phyloP scores from a whole-genome alignment of 2,329 filamentous ascomycete genomes.

The Ascochyta pisi region DNA sequence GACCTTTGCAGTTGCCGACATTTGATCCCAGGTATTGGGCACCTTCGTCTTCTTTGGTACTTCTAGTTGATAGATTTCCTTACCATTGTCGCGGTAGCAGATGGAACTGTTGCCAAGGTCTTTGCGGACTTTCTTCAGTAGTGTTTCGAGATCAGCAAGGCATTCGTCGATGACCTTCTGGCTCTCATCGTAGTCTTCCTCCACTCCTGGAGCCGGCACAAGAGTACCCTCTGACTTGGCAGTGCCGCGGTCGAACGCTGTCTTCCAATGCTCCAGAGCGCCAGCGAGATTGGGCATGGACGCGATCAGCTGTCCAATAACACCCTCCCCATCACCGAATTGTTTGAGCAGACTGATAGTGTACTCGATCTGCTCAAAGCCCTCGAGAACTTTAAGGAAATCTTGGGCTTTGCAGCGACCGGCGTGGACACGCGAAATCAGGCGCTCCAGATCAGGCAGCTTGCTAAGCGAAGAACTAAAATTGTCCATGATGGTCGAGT shows the following conservation, averaged over 20 bases:
- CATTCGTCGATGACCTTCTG: conserved; percentile 78
- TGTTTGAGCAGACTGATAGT: conserved; percentile 81
- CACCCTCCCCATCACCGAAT: conserved; percentile 77
- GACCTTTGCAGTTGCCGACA: conserved; percentile 89
- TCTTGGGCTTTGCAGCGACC: conserved; percentile 89
- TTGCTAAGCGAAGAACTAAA: conserved; percentile 88
- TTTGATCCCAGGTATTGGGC: conserved; percentile 89
- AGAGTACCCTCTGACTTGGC: conserved; percentile 82
- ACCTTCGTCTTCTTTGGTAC: conserved; percentile 86
- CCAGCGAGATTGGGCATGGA: conserved; percentile 84
- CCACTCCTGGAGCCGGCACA: conserved; percentile 84
- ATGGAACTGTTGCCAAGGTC: conserved; percentile 74
- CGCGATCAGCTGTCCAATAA: conserved; percentile 82
- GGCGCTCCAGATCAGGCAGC: conserved; percentile 90
- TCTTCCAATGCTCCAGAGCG: conserved; percentile 83
- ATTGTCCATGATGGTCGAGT: conserved; percentile 79
- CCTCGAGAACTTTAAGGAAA: conserved; percentile 91
- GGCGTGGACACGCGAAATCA: conserved; percentile 94
- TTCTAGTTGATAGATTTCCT: conserved; percentile 96
- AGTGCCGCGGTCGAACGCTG: conserved; percentile 83
- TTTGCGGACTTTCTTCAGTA: conserved; percentile 74
- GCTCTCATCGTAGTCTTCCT: conserved; percentile 89
- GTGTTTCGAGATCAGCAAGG: conserved; percentile 71
- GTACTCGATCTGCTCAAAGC: conserved; percentile 97
- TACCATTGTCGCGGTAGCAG: conserved; percentile 75